Evolutionary conservation across 2,329 filamentous ascomycete species (phyloP).

Genomic region (Xylariaceae sp.): DNA sequence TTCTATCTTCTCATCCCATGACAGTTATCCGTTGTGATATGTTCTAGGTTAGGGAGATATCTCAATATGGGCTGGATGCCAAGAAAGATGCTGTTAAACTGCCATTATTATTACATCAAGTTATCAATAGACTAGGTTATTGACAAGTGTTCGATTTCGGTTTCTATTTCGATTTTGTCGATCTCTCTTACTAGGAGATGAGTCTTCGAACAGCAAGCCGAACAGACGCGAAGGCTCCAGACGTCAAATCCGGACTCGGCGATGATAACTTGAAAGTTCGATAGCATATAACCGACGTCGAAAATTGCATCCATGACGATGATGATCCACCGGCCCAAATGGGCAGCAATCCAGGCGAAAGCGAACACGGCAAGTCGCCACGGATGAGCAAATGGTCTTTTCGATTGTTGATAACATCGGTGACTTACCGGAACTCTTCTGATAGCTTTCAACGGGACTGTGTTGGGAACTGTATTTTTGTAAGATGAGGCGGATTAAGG

Average conservation of each 20-base stretch:
- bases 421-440: constrained; percentile 18
- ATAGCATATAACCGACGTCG: neutral
- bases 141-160: neutral
- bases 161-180: constrained; percentile 2
- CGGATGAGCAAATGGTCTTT: constrained; percentile 19
- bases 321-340: neutral
- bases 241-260: constrained; percentile 7
- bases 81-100: too few relatives aligned
- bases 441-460: constrained; percentile 27
- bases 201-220: neutral
- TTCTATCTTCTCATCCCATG: too few relatives aligned
- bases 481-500: neutral
- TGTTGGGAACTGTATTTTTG: constrained; percentile 28
- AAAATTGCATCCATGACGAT: neutral
- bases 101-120: too few relatives aligned
- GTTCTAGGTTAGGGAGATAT: too few relatives aligned
- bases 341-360: neutral
- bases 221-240: neutral
- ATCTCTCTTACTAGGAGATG: constrained; percentile 3
- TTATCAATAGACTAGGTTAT: neutral
- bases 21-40: too few relatives aligned
- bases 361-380: neutral
- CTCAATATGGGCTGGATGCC: too few relatives aligned
- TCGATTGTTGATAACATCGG: constrained; percentile 19
- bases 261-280: constrained; percentile 1